A percentile compares a stretch with the other conserved stretches of the same genome.
phyloP scores from a whole-genome alignment of 768 basidiomycete species.

The Lactarius pseudohatsudake region DNA sequence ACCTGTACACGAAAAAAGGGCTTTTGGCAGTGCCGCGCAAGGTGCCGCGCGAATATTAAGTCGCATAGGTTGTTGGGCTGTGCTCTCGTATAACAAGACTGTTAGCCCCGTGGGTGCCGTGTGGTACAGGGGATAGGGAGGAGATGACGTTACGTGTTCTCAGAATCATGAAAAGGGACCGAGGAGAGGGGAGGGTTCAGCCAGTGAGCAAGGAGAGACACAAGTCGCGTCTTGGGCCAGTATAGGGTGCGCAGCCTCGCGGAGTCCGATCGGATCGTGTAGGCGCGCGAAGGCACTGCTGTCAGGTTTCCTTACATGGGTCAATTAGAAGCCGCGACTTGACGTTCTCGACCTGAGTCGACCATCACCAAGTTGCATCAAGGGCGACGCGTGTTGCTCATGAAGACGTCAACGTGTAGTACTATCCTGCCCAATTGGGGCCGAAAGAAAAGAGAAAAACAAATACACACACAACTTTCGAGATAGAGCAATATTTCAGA shows the following conservation, averaged over 20 bases:
- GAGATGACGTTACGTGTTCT: not conserved
- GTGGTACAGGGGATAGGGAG: not conserved
- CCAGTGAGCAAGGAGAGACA: too few species aligned
- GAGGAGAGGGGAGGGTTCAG: not conserved
- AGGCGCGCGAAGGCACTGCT: not conserved
- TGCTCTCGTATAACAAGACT: not conserved
- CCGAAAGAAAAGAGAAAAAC: not conserved
- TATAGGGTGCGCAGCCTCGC: not conserved
- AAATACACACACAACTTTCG: not conserved
- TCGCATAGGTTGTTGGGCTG: not conserved
- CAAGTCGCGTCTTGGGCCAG: too few species aligned
- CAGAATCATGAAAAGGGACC: not conserved
- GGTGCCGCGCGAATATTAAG: not conserved
- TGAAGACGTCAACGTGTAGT: not conserved
- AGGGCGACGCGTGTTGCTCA: not conserved
- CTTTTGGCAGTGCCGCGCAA: not conserved
- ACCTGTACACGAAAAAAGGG: not conserved
- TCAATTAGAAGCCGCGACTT: not conserved
- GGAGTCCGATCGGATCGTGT: conserved; percentile 1
- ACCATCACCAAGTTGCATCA: not conserved
- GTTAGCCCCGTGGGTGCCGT: not conserved
- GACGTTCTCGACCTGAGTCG: not conserved
- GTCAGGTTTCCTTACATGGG: not conserved
- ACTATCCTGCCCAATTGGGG: not conserved
- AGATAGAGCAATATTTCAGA: not conserved